These are phyloP conservation scores for Brachypodium distachyon DNA, from an alignment of 202 grass and related monocot genomes.

Conservation along the genomic window DNA sequence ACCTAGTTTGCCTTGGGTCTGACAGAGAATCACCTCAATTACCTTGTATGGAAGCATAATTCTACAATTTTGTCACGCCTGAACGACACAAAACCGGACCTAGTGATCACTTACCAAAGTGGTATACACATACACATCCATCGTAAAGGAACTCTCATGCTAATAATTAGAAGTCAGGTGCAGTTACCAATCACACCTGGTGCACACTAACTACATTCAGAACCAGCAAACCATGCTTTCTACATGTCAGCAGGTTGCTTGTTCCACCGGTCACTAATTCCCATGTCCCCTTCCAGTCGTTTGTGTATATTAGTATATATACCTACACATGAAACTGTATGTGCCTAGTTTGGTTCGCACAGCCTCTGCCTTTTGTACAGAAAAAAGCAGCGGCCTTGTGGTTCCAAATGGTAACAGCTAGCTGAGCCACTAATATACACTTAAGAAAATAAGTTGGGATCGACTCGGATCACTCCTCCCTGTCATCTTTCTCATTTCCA, in stretches of 20 bases:
- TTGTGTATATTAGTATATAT: not conserved
- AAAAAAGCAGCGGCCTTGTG: not conserved
- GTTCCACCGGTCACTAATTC: constrained; percentile 34
- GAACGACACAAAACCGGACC: no score
- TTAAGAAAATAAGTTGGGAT: constrained; percentile 35
- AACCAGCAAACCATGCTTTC: constrained; percentile 24
- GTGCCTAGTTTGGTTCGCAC: not conserved
- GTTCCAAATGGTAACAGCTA: constrained; percentile 28
- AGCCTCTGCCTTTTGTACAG: not conserved
- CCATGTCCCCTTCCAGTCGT: not conserved
- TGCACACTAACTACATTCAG: constrained; percentile 4
- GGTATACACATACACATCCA: not conserved
- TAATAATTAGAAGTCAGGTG: not conserved
- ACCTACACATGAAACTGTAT: constrained; percentile 27
- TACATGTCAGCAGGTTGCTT: constrained; percentile 37
- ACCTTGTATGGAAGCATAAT: no score
- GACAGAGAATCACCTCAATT: no score
- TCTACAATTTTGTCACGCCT: no score
- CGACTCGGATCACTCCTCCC: constrained; percentile 31
- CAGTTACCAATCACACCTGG: not conserved
- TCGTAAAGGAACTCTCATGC: not conserved
- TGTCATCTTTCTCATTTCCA: constrained; percentile 10
- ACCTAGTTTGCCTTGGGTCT: no score
- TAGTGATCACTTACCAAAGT: no score
- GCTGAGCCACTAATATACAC: constrained; percentile 23